These are phyloP conservation scores for Wallacemonas rigidus DNA, from an alignment of 208 protist genomes.

Conservation along the genomic window DNA sequence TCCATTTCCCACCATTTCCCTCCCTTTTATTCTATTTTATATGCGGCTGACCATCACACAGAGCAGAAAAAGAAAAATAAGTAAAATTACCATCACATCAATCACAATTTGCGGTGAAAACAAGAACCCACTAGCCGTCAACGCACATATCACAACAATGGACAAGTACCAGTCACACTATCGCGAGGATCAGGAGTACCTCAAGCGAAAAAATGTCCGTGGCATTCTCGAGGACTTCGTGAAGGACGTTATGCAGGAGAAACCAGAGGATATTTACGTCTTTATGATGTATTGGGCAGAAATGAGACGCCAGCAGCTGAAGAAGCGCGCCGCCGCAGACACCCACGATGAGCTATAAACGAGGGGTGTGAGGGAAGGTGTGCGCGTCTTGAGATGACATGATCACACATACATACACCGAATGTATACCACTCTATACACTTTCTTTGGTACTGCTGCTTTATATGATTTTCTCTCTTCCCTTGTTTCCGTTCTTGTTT, in stretches of 20 bases:
- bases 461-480: too few species aligned
- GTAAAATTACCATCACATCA: too few species aligned
- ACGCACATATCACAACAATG: slow-evolving; percentile 1
- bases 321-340: not conserved
- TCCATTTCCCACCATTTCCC: too few species aligned
- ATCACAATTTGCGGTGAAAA: too few species aligned
- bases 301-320: slow-evolving; percentile 1
- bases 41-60: too few species aligned
- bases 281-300: slow-evolving; percentile 50
- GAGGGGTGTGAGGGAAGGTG: too few species aligned
- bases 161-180: slow-evolving; percentile 12
- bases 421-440: not conserved
- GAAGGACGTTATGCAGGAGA: slow-evolving; percentile 48
- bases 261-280: slow-evolving; percentile 49
- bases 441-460: too few species aligned
- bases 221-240: slow-evolving; percentile 55
- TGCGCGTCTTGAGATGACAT: not conserved
- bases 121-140: not conserved
- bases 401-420: not conserved
- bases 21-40: too few species aligned
- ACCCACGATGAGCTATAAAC: slow-evolving; percentile 3
- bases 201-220: slow-evolving; percentile 52
- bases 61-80: too few species aligned
- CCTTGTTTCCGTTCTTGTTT: too few species aligned
- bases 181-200: slow-evolving; percentile 55